phyloP scores from a whole-genome alignment of 495 filamentous ascomycete species.

The Sordaria brevicollis region DNA sequence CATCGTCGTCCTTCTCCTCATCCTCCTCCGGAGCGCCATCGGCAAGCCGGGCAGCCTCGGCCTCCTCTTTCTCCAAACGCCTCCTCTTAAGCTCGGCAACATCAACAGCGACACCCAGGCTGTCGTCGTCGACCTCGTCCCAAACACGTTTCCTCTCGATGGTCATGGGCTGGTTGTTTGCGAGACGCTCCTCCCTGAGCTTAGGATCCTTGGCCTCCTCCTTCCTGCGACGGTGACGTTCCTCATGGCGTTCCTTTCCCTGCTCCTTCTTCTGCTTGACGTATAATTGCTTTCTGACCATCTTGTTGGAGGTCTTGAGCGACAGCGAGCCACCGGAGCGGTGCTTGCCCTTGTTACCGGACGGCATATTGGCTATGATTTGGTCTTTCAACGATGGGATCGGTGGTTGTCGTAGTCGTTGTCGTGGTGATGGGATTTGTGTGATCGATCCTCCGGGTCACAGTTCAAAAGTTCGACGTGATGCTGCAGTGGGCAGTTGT shows the following conservation, averaged over 20 bases:
- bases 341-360: neutral
- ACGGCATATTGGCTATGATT: neutral
- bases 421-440: neutral
- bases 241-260: slow-evolving; percentile 60
- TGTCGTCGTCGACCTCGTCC: slow-evolving; percentile 80
- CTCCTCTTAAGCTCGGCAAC: slow-evolving; percentile 64
- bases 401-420: neutral
- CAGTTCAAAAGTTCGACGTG: neutral
- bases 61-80: slow-evolving; percentile 55
- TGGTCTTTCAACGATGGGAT: neutral
- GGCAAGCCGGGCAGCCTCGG: slow-evolving; percentile 32
- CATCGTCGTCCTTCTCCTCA: slow-evolving; percentile 43
- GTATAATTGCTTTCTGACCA: slow-evolving; percentile 61
- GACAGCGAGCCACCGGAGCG: slow-evolving; percentile 16
- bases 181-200: slow-evolving; percentile 57
- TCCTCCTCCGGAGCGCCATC: slow-evolving; percentile 33
- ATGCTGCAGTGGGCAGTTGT: neutral
- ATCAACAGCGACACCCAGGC: slow-evolving; percentile 66
- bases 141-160: slow-evolving; percentile 85
- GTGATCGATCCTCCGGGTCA: neutral
- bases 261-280: slow-evolving; percentile 66
- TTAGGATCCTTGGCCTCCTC: slow-evolving; percentile 81
- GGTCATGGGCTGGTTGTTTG: slow-evolving; percentile 69
- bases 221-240: slow-evolving; percentile 65
- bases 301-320: slow-evolving; percentile 50